Base-by-base conservation (phyloP, 2,329 filamentous ascomycete genomes). In the Fusarium pininemorale region DNA sequence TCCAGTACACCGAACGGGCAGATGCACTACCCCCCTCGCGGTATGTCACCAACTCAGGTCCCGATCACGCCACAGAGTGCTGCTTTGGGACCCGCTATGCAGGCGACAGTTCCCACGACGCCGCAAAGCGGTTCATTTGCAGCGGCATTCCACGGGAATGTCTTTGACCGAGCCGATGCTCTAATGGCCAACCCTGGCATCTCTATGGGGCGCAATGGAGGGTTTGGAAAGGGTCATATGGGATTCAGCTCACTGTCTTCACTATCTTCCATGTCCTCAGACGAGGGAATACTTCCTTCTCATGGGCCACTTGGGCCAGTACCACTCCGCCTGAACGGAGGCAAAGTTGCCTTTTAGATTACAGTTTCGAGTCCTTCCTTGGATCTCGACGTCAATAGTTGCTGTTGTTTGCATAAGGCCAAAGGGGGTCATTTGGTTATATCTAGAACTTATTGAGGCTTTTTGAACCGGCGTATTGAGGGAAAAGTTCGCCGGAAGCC, bases 11-110 rank as follows among this genome's bases (percentile, higher is more conserved):
- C 75, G 26, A 71, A 77, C 44, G 68, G 76, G 13, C 70, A 72
- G 24, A 66, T 68, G 14, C 67, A 74, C 20, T 79, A 70, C 59
- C 73, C 76, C 18, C 74, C 76, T 28, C 74, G 79, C 24, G 73
- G 75, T 45, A 75, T 78, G 64, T 81, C 80, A 26, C 79, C 73
- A 64, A 79, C 70, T 20, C 78, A 80, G 61, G 79, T 85, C 42
- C 95, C 95, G 14, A 94, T 96, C 78, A 98, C 95, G 3, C 95
- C 96, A 13, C 89, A 98, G 70, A 96, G 94, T 77, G 95, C 95
- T 22, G 95, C 95, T 4, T 87, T 98, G 10, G 96, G 95, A 1
- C 94, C 95, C 11, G 95, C 95, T 26, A 94, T 95, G 62, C 95
- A 97, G 82, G 95, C 95, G 2, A 98, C 94, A 0, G 92, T 98